Evolutionary conservation across 768 basidiomycete species (phyloP), one percentile per base, ranked within the genome.

Genomic region (Pilatotrama ljubarskyi): DNA sequence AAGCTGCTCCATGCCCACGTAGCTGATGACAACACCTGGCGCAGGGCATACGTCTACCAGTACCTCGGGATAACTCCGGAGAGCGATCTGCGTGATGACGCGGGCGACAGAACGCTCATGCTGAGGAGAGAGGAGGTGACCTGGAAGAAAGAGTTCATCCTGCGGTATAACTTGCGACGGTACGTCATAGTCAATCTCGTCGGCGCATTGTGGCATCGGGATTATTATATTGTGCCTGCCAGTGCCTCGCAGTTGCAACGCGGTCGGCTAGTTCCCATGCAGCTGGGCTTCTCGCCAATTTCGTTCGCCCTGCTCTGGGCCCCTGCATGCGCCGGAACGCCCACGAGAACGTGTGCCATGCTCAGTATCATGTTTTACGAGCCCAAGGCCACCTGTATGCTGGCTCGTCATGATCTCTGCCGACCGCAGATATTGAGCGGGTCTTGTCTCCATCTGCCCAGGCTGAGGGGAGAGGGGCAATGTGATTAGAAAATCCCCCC

Each of bases 11-110:
- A 80, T 69, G 75, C 80, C 62, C 90, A 91, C 79, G 75, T 91
- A 79, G 81, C 81, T 55, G 81, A 90, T 66, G 91, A 94, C 60
- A 86, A 83, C 67, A 92, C 89, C 36, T 94, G 91, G 91, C 79
- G 82, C 51, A 77, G 84, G 20, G 91, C 92, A 26, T 91, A 90
- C 72, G 75, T 85, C 61, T 82, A 77, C 52, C 86, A 87, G 69
- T 85, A 84, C 68, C 70, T 91, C 43, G 84, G 82, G 49, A 80
- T 91, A 52, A 73, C 78, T 9, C 90, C 90, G 17, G 88, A 92
- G 72, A 73, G 73, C 55, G 81, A 84, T 59, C 72, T 87, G 32
- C 68, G 78, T 35, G 63, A 69, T 55, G 72, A 80, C 61, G 73
- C 54, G 11, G 37, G 41, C 22, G 59, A 74, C 41, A 75, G 71